Evolutionary conservation across 345 rosid species (phyloP), one percentile per base, ranked within the genome.

Genomic region (Sisymbrium altissimum): DNA sequence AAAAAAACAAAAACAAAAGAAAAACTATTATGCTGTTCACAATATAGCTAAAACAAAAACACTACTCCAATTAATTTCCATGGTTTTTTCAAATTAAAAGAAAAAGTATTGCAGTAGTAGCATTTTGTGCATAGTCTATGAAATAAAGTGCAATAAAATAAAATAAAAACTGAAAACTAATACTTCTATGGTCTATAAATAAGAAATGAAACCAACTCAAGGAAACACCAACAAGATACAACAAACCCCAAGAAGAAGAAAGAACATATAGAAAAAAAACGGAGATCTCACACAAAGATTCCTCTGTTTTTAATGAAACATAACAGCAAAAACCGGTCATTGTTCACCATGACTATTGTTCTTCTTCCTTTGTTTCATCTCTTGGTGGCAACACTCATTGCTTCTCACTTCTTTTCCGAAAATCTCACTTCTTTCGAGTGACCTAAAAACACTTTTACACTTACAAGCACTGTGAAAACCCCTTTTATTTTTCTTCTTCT

Each of bases 141-240:
- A 77, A 81, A 41, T 41, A 41, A 62, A 41, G 39, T 62, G 25
- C 25, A 29, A 44, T 32, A 0, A 65, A 46, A 29, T 40, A 27
- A 27, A 17, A 13, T 12, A 19, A 21, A 56, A 27, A 4, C n/a
- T 17, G 18, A 21, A 70, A 27, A 44, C 0, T 59, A 18, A 53
- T 36, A 6, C 9, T 68, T 70, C 45, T 55, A 17, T 35, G 1
- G 45, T 54, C 85, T 87, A 84, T 87, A 87, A 79, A 82, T 82
- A 73, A 62, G 38, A 53, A 54, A 3, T 9, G 33, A 45, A 49
- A 43, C 55, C 78, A 73, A 50, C 68, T n/a, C 61, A 71, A 45
- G 66, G n/a, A 64, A 48, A 35, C 13, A 71, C 39, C 59, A 68
- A 72, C 62, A 72, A 14, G 43, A 65, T 7, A 35, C 52, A 64